Evolutionary conservation across 441 rosid species (phyloP), one percentile per base, ranked within the genome.

Genomic region (Croton laevigatus): DNA sequence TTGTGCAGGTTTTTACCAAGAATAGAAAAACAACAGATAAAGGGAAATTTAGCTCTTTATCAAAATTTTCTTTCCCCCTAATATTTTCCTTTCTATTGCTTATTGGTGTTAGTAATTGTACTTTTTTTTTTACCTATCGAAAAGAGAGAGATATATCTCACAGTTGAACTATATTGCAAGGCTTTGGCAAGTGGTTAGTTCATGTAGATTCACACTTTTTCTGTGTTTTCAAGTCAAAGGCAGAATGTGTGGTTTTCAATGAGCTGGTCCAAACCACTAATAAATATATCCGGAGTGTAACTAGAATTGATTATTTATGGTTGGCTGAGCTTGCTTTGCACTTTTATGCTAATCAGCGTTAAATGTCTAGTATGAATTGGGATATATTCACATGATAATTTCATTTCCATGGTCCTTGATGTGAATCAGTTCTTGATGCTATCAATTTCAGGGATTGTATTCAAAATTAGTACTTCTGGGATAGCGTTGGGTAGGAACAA

Each of bases 321-420:
- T 74, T 92, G 73, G 78, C 90, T 22, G 99, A 94, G 79, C 73
- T 94, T 77, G 99, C 97, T 75, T 90, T 97, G 59, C 98, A 92
- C 72, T 90, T 80, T 73, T 94, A 86, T 78, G 75, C 84, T 60
- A 78, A 79, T 73, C 82, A 80, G 69, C 84, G 77, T 64, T 88
- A 64, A 82, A 14, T 64, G 72, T 71, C 60, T 70, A 53, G 66
- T 55, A 63, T 4, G 46, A 71, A 59, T 54, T 67, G 70, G 54
- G 59, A 57, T 73, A 27, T 27, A 20, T 68, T 36, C 27, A 17
- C 37, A 20, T 48, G 46, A 36, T 36, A 1, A 51, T 51, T 34
- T 49, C 44, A 17, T 10, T 66, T 36, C 17, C 36, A 20, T 66
- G 34, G 23, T 66, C 59, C 36, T 51, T 51, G n/a, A 52, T 36